Percentiles rank a stretch among this genome's conserved stretches.
Conservation (phyloP, 2,329 filamentous ascomycete genomes). For the Scedosporium aurantiacum region DNA sequence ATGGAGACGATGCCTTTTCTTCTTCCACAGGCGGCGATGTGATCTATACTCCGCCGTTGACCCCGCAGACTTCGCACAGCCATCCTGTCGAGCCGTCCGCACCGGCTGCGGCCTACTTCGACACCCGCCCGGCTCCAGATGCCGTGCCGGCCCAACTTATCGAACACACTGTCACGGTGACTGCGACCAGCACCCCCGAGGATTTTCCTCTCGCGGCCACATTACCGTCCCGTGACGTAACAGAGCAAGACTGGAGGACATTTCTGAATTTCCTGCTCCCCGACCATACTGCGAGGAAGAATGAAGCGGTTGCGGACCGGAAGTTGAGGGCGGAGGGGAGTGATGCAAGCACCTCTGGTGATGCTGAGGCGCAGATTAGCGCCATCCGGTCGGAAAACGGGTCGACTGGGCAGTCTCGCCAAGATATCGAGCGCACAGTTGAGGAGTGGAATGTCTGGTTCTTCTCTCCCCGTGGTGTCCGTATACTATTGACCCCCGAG, state of each 20-base stretch:
- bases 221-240: conserved; percentile 32
- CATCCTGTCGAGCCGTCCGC: conserved; percentile 14
- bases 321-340: conserved; percentile 33
- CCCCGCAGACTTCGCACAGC: conserved; percentile 24
- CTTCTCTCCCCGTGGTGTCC: conserved; percentile 38
- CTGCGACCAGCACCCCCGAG: conserved; percentile 23
- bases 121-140: conserved; percentile 26
- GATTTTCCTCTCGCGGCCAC: conserved; percentile 32
- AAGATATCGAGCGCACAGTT: conserved; percentile 27
- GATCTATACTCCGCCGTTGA: conserved; percentile 41
- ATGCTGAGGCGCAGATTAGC: conserved; percentile 30
- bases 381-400: background rate
- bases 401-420: conserved; percentile 12
- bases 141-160: conserved; percentile 18
- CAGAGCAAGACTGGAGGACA: conserved; percentile 44
- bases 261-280: conserved; percentile 48
- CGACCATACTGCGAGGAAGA: conserved; percentile 29
- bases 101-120: conserved; percentile 29
- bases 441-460: conserved; percentile 47
- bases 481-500: conserved; percentile 22
- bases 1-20: conserved; percentile 15
- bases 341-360: conserved; percentile 17
- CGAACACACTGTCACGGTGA: conserved; percentile 24
- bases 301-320: conserved; percentile 35
- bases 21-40: conserved; percentile 28